Base-by-base conservation (phyloP, 2,329 filamentous ascomycete genomes). In the Coleophoma eucalyptorum region DNA sequence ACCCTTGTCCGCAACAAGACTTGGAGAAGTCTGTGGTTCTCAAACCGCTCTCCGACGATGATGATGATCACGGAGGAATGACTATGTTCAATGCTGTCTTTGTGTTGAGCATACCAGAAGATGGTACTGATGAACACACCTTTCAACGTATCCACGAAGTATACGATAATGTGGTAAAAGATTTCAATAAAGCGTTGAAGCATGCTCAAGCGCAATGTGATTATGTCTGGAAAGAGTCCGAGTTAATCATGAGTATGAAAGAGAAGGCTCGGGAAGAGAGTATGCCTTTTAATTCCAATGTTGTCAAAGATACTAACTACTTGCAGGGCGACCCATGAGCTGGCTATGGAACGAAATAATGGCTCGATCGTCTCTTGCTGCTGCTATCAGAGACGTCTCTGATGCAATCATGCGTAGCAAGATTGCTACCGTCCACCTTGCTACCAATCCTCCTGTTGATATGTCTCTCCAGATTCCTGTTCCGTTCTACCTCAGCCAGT, bases 31-130 rank as follows among this genome's bases (percentile, higher is more conserved):
- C 26, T 5, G 26, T 26, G 10, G 6, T 26, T 26, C 56, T 33
- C 12, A 37, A 44, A 40, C 51, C 43, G 12, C 46, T 50, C 18
- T 58, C 53, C 3, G 62, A 64, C 11, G 56, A 62, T 34, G 59
- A 56, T 13, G 62, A 61, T 34, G 62, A 63, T 51, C 41, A 55
- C 55, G 58, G 60, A 42, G 60, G 56, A 16, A 92, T 97, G 89
- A 91, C 86, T 55, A 97, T 97, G 93, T 99, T 99, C 71, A 96
- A 97, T 67, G 81, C 97, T 11, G 91, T 97, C 20, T 97, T 97
- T 67, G 89, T 96, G 46, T 74, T 97, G 57, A 87, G 90, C 58
- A 89, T 91, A 3, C 86, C 86, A 46, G 83, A 86, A 48, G 76
- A 92, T 50, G 42, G 42, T 12, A 44, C 42, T 13, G 89, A 96